These are phyloP conservation scores for Periconia macrospinosa DNA, from an alignment of 2,329 filamentous ascomycete species.

Conservation along the genomic window DNA sequence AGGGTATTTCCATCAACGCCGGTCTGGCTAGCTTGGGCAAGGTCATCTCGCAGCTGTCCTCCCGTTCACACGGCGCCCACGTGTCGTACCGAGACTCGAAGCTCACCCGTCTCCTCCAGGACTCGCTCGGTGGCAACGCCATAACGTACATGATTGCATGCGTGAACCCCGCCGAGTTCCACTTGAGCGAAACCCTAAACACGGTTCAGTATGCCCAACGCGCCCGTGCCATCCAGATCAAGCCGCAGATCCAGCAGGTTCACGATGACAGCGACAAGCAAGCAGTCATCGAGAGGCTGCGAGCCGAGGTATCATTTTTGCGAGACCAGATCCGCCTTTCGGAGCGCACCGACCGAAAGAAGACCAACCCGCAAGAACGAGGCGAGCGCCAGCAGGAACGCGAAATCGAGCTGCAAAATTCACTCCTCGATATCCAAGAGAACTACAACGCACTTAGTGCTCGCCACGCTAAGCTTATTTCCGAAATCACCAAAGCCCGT, in stretches of 20 bases:
- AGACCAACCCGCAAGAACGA: constrained; percentile 64
- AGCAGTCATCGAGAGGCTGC: constrained; percentile 87
- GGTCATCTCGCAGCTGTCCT: constrained; percentile 96
- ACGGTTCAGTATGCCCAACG: constrained; percentile 95
- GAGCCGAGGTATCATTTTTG: constrained; percentile 90
- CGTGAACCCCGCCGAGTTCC: constrained; percentile 94
- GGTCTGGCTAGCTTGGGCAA: constrained; percentile 94
- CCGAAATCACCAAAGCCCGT: constrained; percentile 85
- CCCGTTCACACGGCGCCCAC: constrained; percentile 81
- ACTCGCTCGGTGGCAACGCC: constrained; percentile 93
- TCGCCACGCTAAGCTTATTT: constrained; percentile 92
- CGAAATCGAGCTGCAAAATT: constrained; percentile 89
- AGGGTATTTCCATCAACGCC: constrained; percentile 98
- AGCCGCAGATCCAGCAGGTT: constrained; percentile 90
- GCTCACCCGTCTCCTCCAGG: constrained; percentile 89
- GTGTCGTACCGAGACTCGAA: constrained; percentile 99
- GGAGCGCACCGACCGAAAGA: constrained; percentile 67
- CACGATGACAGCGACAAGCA: constrained; percentile 91
- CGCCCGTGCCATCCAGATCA: constrained; percentile 94
- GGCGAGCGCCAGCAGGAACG: constrained; percentile 79
- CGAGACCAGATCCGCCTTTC: constrained; percentile 89
- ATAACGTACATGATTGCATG: constrained; percentile 99
- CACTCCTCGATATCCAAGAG: constrained; percentile 88
- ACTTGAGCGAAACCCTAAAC: constrained; percentile 95
- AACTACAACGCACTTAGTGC: constrained; percentile 90